Evolutionary conservation across 305 asterid species (phyloP).

Genomic region (Solanum hybrid): DNA sequence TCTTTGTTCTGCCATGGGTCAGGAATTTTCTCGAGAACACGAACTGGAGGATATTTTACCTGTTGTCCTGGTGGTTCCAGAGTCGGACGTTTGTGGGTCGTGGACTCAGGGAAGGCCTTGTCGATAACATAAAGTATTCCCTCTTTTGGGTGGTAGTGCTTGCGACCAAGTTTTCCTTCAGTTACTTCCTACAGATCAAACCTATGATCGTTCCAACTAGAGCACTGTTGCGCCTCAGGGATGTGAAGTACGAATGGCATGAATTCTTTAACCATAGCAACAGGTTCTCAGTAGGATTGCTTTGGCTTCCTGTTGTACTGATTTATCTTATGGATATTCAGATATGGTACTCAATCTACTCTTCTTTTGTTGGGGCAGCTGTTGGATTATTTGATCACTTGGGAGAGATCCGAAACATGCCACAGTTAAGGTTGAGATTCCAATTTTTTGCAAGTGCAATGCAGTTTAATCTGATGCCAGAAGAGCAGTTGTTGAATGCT

Average conservation of each 20-base stretch:
- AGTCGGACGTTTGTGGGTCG: conserved; percentile 86
- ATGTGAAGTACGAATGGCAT: conserved; percentile 67
- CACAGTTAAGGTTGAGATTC: conserved; percentile 83
- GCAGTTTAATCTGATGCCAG: conserved; percentile 92
- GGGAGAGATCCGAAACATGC: conserved; percentile 95
- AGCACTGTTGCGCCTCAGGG: conserved; percentile 38
- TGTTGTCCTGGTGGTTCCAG: conserved; percentile 97
- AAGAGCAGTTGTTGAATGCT: conserved; percentile 76
- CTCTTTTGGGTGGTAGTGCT: conserved; percentile 83
- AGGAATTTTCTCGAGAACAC: conserved; percentile 81
- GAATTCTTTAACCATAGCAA: conserved; percentile 65
- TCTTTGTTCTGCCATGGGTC: conserved; percentile 78
- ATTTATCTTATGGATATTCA: conserved; percentile 91
- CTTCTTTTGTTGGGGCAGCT: conserved; percentile 73
- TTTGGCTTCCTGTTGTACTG: conserved; percentile 91
- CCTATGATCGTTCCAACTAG: conserved; percentile 79
- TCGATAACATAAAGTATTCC: conserved; percentile 70
- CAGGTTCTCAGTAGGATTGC: conserved; percentile 65
- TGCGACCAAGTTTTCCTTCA: conserved; percentile 70
- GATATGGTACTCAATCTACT: conserved; percentile 91
- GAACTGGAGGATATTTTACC: conserved; percentile 76
- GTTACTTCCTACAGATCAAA: conserved; percentile 94
- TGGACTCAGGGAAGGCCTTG: conserved; percentile 87
- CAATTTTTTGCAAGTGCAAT: conserved; percentile 97
- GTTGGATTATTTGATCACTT: conserved; percentile 58